Evolutionary conservation across 257 asterid species (phyloP).

Genomic region (Lycium barbarum): DNA sequence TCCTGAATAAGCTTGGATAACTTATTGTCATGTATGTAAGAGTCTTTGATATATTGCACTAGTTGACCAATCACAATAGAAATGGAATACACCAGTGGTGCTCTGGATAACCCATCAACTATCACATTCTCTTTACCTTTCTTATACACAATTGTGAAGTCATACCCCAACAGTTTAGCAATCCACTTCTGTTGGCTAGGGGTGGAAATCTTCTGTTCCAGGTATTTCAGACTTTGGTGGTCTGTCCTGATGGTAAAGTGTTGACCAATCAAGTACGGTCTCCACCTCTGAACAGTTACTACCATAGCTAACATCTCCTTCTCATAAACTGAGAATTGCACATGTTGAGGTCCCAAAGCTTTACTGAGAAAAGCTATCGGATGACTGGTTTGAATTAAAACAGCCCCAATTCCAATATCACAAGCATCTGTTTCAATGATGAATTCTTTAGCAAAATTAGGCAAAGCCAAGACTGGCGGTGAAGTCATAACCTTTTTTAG

Average conservation of each 20-base stretch:
- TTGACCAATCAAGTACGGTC: neutral
- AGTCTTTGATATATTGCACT: neutral
- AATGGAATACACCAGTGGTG: neutral
- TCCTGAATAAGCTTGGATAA: too few species aligned
- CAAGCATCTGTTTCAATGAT: neutral
- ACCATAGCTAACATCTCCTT: too few species aligned
- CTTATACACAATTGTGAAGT: neutral
- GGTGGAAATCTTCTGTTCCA: neutral
- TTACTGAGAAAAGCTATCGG: neutral
- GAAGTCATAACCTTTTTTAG: neutral
- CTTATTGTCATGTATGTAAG: neutral
- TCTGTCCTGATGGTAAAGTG: neutral
- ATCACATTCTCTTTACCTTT: neutral
- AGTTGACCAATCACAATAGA: neutral
- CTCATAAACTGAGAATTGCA: too few species aligned
- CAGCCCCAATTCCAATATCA: neutral
- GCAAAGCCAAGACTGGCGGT: neutral
- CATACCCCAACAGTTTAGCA: neutral
- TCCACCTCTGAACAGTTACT: neutral
- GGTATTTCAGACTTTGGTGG: neutral
- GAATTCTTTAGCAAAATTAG: neutral
- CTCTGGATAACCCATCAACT: neutral
- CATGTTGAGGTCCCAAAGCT: neutral
- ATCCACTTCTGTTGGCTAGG: neutral
- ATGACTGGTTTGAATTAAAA: neutral